Evolutionary conservation across 1,284 basidiomycete species (phyloP).

Genomic region (Puccinia triticina): DNA sequence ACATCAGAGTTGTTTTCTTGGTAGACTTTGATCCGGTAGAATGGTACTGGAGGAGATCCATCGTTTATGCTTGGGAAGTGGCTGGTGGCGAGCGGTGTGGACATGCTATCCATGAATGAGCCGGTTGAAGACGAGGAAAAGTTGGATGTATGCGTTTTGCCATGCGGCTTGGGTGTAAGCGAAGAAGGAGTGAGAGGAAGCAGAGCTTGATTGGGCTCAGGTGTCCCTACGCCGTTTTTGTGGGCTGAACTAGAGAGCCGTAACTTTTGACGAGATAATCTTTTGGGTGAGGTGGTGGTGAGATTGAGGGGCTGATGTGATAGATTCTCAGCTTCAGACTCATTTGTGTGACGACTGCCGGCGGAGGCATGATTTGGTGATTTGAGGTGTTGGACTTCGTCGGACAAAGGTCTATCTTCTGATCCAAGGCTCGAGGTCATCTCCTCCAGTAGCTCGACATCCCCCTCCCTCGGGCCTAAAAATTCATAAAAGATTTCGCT

Average conservation of each 20-base stretch:
- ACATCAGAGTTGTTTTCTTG: constrained; percentile 87
- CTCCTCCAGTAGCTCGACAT: constrained; percentile 67
- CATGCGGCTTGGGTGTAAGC: constrained; percentile 48
- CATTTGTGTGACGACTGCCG: constrained; percentile 41
- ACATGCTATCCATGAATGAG: constrained; percentile 51
- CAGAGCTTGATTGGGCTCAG: background rate
- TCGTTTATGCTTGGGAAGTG: constrained; percentile 62
- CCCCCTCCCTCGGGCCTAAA: constrained; percentile 82
- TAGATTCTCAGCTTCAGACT: constrained; percentile 70
- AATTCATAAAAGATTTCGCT: constrained; percentile 81
- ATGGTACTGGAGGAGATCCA: constrained; percentile 70
- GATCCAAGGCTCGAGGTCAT: constrained; percentile 24
- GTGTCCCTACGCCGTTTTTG: background rate
- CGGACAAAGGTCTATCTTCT: constrained; percentile 50
- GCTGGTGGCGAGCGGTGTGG: constrained; percentile 5
- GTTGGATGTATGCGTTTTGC: constrained; percentile 46
- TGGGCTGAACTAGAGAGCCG: constrained; percentile 25
- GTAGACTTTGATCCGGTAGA: constrained; percentile 98
- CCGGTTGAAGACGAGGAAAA: constrained; percentile 54
- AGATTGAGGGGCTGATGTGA: constrained; percentile 55
- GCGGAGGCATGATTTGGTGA: background rate
- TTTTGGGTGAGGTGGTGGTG: constrained; percentile 57
- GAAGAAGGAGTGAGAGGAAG: constrained; percentile 49
- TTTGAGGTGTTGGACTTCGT: background rate
- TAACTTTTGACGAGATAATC: constrained; percentile 52